phyloP scores from a whole-genome alignment of 2,329 filamentous ascomycete genomes.

The Biscogniauxia mediterranea region DNA sequence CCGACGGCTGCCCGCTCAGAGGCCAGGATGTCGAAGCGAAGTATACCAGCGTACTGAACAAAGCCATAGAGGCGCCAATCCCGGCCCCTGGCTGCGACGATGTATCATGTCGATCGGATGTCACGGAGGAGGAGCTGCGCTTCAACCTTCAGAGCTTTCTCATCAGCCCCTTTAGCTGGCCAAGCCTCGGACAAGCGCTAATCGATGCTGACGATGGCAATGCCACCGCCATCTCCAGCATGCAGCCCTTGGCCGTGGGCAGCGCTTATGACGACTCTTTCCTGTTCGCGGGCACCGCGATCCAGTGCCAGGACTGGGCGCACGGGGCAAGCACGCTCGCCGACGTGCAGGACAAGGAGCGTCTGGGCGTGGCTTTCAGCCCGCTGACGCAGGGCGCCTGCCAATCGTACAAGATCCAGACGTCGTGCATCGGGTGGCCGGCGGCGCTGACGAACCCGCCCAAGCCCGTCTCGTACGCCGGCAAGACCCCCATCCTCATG shows the following conservation, averaged over 20 bases:
- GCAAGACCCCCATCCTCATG: slow-evolving; percentile 35
- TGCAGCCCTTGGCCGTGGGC: slow-evolving; percentile 24
- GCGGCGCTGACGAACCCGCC: slow-evolving; percentile 35
- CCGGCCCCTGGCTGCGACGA: slow-evolving; percentile 35
- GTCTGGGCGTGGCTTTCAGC: slow-evolving; percentile 30
- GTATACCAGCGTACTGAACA: slow-evolving; percentile 28
- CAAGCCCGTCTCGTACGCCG: slow-evolving; percentile 22
- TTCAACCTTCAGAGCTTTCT: slow-evolving; percentile 34
- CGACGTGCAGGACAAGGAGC: slow-evolving; percentile 28
- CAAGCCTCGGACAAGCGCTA: slow-evolving; percentile 22
- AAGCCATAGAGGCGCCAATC: slow-evolving; percentile 34
- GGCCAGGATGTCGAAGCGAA: slow-evolving; percentile 28
- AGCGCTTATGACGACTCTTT: slow-evolving; percentile 25
- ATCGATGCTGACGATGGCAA: slow-evolving; percentile 35
- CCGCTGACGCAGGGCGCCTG: slow-evolving; percentile 36
- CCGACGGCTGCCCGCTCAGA: slow-evolving; percentile 31
- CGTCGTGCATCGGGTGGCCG: slow-evolving; percentile 41
- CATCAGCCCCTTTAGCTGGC: slow-evolving; percentile 21
- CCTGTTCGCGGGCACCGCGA: slow-evolving; percentile 31
- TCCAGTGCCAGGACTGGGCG: slow-evolving; percentile 40
- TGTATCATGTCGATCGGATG: slow-evolving; percentile 23
- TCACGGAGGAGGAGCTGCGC: slow-evolving; percentile 35
- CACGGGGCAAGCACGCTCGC: slow-evolving; percentile 24
- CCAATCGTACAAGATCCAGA: slow-evolving; percentile 34
- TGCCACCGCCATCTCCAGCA: slow-evolving; percentile 34